Base-by-base conservation (phyloP, 202 grass and related monocot genomes). In the Schoenoplectus tabernaemontani region DNA sequence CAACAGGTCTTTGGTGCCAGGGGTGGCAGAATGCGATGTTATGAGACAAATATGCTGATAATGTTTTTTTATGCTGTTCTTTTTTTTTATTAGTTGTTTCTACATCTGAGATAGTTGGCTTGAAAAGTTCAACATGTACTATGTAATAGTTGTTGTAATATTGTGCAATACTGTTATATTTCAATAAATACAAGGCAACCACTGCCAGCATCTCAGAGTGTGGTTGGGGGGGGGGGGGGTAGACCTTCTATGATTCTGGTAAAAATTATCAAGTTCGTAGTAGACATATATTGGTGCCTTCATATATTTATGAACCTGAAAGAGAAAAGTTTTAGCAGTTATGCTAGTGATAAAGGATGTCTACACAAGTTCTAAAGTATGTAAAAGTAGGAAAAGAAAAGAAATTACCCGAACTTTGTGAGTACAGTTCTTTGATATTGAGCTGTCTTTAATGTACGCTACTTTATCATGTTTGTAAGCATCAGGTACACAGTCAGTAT, bases 211-310 rank as follows among this genome's bases (percentile, higher is more conserved):
- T 16, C 15, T 50, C 12, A 4, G 17, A n/a, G 3, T n/a, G n/a
- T n/a, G n/a, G n/a, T n/a, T n/a, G 5, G 42, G 1, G 1, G 3
- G 30, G 56, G 8, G 32, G 47, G 4, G 12, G 56, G 32, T 0
- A 4, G 13, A 78, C 96, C 90, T 88, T 83, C 91, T 88, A 82
- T 99, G 96, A 69, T 99, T 99, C 81, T 99, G 92, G 82, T 95
- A 98, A 58, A 88, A 95, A 59, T 92, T 92, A 46, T 91, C 88
- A 41, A 95, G 91, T 86, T 99, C 92, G 61, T 99, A 99, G 79
- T 93, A 98, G 57, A 98, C 81, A 88, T 86, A 92, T 62, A 98
- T 89, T 28, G 96, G 96, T 60, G 96, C 88, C 66, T 81, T 95
- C 89, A 98, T 98, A 82, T 74, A 75, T 36, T 89, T 85, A 75